Evolutionary conservation across 1,139 yeast species (phyloP).

Genomic region (Suhomyces chickasaworum): DNA sequence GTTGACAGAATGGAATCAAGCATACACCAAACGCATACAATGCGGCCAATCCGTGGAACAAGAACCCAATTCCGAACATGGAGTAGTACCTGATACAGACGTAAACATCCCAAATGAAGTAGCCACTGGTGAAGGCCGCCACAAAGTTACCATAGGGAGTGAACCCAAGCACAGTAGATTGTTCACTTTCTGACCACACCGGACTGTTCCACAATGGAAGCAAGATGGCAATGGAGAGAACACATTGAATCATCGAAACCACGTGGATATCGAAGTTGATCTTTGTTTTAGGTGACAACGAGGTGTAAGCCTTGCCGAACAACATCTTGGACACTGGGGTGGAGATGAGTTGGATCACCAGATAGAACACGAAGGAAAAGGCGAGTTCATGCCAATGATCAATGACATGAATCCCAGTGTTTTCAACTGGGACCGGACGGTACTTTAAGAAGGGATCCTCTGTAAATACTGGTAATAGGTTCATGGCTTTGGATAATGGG

Average conservation of each 20-base stretch:
- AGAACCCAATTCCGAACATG: conserved; percentile 79
- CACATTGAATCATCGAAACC: conserved; percentile 83
- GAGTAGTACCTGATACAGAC: conserved; percentile 63
- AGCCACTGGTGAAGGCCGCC: conserved; percentile 73
- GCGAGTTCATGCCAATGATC: conserved; percentile 61
- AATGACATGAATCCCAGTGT: conserved; percentile 27
- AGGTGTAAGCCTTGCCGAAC: conserved; percentile 52
- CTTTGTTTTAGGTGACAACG: conserved; percentile 47
- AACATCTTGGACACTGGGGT: conserved; percentile 32
- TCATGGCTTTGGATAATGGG: conserved; percentile 4
- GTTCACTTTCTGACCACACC: conserved; percentile 45
- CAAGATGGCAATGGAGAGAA: conserved; percentile 55
- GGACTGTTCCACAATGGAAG: conserved; percentile 62
- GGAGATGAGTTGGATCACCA: conserved; percentile 42
- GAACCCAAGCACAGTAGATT: conserved; percentile 55
- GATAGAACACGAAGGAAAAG: conserved; percentile 42
- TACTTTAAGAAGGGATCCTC: conserved; percentile 48
- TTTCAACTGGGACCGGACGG: conserved; percentile 49
- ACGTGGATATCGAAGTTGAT: conserved; percentile 86
- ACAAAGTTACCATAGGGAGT: conserved; percentile 78
- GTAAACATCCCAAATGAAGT: conserved; percentile 87
- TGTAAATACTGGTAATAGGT: conserved; percentile 27
- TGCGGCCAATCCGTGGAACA: conserved; percentile 85
- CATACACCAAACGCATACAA: conserved; percentile 67
- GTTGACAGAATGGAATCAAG: conserved; percentile 54